phyloP scores from a whole-genome alignment of 805 yeast species.

The Priceomyces carsonii region DNA sequence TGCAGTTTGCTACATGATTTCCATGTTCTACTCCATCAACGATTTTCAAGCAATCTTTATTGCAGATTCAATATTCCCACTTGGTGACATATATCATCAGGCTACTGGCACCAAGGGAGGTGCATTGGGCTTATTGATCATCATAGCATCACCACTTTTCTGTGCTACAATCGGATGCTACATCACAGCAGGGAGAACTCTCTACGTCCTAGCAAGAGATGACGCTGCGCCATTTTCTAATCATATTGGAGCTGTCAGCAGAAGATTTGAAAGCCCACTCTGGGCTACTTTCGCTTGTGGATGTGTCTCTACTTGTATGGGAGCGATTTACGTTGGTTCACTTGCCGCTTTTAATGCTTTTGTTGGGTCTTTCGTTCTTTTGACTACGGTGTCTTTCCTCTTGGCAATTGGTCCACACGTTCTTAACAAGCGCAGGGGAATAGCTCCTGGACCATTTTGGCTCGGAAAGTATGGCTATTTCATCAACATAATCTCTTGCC shows the following conservation, averaged over 20 bases:
- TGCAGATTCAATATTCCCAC: not conserved
- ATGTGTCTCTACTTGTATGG: not conserved
- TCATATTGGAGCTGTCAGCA: not conserved
- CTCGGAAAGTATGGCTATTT: not conserved
- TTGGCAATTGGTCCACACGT: not conserved
- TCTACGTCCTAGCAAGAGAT: constrained; percentile 1
- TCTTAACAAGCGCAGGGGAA: not conserved
- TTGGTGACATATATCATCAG: constrained; percentile 1
- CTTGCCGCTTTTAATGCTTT: not conserved
- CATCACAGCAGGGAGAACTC: not conserved
- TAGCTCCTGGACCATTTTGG: constrained; percentile 1
- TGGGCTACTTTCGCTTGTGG: constrained; percentile 1
- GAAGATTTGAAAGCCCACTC: not conserved
- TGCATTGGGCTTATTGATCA: not conserved
- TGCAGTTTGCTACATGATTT: constrained; percentile 1
- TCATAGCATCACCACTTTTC: not conserved
- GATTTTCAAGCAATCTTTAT: not conserved
- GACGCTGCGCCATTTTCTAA: not conserved
- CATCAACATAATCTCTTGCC: not conserved
- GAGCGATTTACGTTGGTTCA: not conserved
- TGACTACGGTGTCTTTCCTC: not conserved
- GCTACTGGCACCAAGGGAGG: constrained; percentile 1
- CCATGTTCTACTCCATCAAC: not conserved
- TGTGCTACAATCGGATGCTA: not conserved
- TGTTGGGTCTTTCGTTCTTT: not conserved